Evolutionary conservation across 2,329 filamentous ascomycete species (phyloP).

Genomic region (Bertia moriformis): DNA sequence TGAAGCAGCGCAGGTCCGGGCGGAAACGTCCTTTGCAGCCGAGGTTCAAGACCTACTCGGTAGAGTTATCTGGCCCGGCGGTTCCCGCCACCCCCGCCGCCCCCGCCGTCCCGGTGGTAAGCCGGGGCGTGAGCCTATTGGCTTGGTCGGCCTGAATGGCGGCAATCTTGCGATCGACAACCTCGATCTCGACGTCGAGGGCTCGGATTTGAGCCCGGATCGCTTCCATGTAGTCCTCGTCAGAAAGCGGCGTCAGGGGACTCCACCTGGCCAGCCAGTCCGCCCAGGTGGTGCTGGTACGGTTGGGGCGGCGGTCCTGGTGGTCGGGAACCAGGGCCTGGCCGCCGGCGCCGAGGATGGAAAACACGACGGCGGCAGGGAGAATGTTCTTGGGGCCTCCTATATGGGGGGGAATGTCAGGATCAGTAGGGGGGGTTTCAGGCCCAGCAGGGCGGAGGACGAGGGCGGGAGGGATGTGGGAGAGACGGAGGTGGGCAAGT

Average conservation of each 20-base stretch:
- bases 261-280: constrained; percentile 46
- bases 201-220: constrained; percentile 57
- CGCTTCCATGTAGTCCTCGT: constrained; percentile 60
- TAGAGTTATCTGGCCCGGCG: no score
- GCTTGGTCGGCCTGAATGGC: no score
- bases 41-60: no score
- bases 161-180: constrained; percentile 63
- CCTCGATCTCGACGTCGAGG: constrained; percentile 62
- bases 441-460: no score
- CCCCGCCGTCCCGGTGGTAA: no score
- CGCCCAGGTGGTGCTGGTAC: constrained; percentile 14
- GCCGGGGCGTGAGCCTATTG: no score
- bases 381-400: constrained; percentile 37
- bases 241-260: constrained; percentile 54
- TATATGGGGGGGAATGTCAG: no score
- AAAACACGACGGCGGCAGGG: constrained; percentile 33
- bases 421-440: no score
- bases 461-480: constrained; percentile 13
- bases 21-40: no score
- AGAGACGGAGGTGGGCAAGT: constrained; percentile 14
- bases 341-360: constrained; percentile 22
- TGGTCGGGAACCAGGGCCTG: constrained; percentile 7
- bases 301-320: constrained; percentile 7
- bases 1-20: no score
- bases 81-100: no score